Conservation (phyloP, 2,329 filamentous ascomycete genomes). For the Bimuria novae-zelandiae region DNA sequence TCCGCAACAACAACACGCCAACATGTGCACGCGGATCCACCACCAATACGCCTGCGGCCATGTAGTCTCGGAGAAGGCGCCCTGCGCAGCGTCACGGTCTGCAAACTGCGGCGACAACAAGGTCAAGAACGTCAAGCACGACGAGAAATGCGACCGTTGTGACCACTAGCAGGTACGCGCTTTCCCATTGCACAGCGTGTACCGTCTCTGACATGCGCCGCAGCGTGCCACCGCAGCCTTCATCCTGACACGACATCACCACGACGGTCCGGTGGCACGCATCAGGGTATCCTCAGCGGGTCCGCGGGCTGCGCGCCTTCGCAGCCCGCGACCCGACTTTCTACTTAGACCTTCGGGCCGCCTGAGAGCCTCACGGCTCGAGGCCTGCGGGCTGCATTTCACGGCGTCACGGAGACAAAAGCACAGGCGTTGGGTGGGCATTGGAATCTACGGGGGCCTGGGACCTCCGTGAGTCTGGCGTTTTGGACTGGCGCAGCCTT, state of each 20-base stretch:
- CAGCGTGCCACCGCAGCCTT: slow-evolving; percentile 36
- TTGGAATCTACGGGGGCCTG: slow-evolving; percentile 32
- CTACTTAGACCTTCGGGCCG: slow-evolving; percentile 26
- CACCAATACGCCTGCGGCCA: slow-evolving; percentile 55
- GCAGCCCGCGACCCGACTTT: slow-evolving; percentile 27
- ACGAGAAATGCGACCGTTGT: slow-evolving; percentile 54
- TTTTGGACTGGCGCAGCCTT: slow-evolving; percentile 44
- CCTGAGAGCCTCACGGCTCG: slow-evolving; percentile 21
- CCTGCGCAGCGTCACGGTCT: slow-evolving; percentile 53
- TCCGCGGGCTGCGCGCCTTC: slow-evolving; percentile 30
- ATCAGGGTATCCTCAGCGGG: slow-evolving; percentile 29
- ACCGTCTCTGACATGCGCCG: slow-evolving; percentile 31
- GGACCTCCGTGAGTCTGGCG: slow-evolving; percentile 43
- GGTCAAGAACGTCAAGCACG: slow-evolving; percentile 52
- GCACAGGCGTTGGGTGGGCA: slow-evolving; percentile 47
- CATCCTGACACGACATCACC: slow-evolving; percentile 39
- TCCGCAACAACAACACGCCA: slow-evolving; percentile 24
- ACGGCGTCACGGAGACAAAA: slow-evolving; percentile 48
- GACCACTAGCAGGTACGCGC: slow-evolving; percentile 48
- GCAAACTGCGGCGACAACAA: slow-evolving; percentile 48
- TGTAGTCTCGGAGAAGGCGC: slow-evolving; percentile 48
- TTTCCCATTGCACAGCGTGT: slow-evolving; percentile 17
- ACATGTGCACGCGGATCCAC: slow-evolving; percentile 55
- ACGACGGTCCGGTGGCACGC: slow-evolving; percentile 38
- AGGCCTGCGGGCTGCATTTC: slow-evolving; percentile 44